Conservation (phyloP, 768 basidiomycete species). For the Leccinum arenicola region DNA sequence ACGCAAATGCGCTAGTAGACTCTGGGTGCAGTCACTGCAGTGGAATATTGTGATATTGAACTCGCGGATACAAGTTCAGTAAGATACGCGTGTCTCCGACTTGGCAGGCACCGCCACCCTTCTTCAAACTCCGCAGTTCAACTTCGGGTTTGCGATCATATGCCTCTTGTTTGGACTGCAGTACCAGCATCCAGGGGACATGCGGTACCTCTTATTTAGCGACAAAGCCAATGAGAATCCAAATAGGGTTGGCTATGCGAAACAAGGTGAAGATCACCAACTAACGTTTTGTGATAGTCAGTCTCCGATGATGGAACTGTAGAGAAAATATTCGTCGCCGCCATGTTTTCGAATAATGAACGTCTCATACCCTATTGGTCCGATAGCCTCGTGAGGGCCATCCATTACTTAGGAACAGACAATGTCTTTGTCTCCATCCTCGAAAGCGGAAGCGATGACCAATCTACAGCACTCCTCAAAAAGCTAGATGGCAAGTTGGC, state of each 20-base stretch:
- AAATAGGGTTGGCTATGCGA: slow-evolving; percentile 12
- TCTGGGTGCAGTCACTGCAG: too few species aligned
- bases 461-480: slow-evolving; percentile 8
- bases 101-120: neutral
- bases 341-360: slow-evolving; percentile 41
- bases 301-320: neutral
- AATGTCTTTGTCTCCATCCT: slow-evolving; percentile 42
- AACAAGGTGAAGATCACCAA: slow-evolving; percentile 5
- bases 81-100: neutral
- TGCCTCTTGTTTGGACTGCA: slow-evolving; percentile 5
- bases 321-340: slow-evolving; percentile 23
- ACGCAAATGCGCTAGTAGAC: neutral
- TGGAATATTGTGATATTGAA: neutral
- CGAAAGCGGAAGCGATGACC: slow-evolving; percentile 34
- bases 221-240: slow-evolving; percentile 11
- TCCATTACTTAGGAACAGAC: slow-evolving; percentile 39
- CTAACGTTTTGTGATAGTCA: too few species aligned
- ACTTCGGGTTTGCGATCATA: slow-evolving; percentile 5
- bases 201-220: slow-evolving; percentile 11
- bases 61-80: neutral
- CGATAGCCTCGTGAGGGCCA: slow-evolving; percentile 30
- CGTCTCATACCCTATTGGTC: slow-evolving; percentile 39
- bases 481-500: slow-evolving; percentile 8
- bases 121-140: neutral
- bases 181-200: slow-evolving; percentile 1